Base-by-base conservation (phyloP, 352 stramenopile species). In the Phytopythium mirpurense region DNA sequence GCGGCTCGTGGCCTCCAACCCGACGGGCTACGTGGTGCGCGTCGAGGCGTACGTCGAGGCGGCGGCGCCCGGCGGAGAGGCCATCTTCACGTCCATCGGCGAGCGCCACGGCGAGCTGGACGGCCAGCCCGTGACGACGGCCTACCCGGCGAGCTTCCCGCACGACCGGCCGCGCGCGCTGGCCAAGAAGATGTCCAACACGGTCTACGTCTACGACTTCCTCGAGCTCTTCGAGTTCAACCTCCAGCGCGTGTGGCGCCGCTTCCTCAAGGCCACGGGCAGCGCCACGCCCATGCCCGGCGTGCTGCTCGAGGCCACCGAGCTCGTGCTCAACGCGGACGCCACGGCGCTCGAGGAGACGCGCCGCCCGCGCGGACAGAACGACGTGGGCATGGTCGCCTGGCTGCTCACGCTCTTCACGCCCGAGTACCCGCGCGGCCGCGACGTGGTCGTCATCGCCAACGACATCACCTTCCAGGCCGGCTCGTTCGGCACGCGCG, bases 391-490 rank as follows among this genome's bases (percentile, higher is more conserved):
- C 54, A 99, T 99, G 97, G 96, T 99, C 53, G 98, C 97, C 24
- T 99, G 98, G 98, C 68, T 98, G 55, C 83, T 99, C 55, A 98
- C 86, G 54, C 63, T 99, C 23, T 97, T 97, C 72, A 99, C 98
- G 44, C 93, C 98, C 1, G 96, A 99, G 81, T 99, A 97, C 76
- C 96, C 92, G 16, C 75, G 15, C 3, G 96, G 96, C 40, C 93
- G 97, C 49, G 90, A 99, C 77, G 70, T 99, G 37, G 82, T 99
- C 18, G 70, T 99, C 45, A 99, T 99, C 78, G 90, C 97, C 42
- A 99, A 99, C 75, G 98, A 99, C 65, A 99, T 99, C 66, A 99
- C 97, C 27, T 91, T 97, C 76, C 98, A 98, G 71, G 97, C 97
- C 41, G 98, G 98, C 32, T 99, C 95, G 47, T 99, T 99, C 67